A percentile compares a stretch with the other conserved stretches of the same genome.
Conservation (phyloP, 2,329 filamentous ascomycete species). For the Fusarium brevicatenulatum region DNA sequence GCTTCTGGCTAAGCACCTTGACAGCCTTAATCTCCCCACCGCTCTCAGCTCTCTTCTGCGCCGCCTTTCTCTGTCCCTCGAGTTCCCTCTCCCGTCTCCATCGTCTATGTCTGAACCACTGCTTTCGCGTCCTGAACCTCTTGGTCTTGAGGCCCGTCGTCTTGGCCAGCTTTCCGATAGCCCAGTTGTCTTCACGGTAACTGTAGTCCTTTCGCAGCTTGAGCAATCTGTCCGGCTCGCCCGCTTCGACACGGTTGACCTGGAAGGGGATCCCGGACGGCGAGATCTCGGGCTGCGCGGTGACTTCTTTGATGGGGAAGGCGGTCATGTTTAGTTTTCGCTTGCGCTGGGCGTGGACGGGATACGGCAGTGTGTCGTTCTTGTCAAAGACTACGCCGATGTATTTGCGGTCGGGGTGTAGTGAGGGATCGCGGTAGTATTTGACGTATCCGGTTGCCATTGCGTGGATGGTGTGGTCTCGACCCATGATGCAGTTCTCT, state of each 20-base stretch:
- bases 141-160: constrained; percentile 62
- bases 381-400: constrained; percentile 93
- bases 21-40: constrained; percentile 46
- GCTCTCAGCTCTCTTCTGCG: constrained; percentile 47
- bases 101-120: constrained; percentile 57
- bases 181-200: constrained; percentile 70
- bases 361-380: constrained; percentile 80
- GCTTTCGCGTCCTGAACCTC: constrained; percentile 61
- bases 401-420: constrained; percentile 88
- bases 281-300: constrained; percentile 54
- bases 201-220: constrained; percentile 64
- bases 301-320: constrained; percentile 55
- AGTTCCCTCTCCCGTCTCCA: constrained; percentile 56
- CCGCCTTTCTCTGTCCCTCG: constrained; percentile 54
- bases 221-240: constrained; percentile 60
- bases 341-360: constrained; percentile 76
- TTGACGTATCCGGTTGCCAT: constrained; percentile 89
- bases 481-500: constrained; percentile 94
- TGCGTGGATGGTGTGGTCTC: constrained; percentile 95
- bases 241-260: constrained; percentile 54
- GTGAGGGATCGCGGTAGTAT: constrained; percentile 89
- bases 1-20: constrained; percentile 52
- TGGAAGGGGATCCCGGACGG: constrained; percentile 62
- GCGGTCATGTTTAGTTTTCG: constrained; percentile 80
- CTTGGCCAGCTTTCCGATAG: constrained; percentile 64